Evolutionary conservation across 306 rosid species (phyloP).

Genomic region (Rosa chinensis): DNA sequence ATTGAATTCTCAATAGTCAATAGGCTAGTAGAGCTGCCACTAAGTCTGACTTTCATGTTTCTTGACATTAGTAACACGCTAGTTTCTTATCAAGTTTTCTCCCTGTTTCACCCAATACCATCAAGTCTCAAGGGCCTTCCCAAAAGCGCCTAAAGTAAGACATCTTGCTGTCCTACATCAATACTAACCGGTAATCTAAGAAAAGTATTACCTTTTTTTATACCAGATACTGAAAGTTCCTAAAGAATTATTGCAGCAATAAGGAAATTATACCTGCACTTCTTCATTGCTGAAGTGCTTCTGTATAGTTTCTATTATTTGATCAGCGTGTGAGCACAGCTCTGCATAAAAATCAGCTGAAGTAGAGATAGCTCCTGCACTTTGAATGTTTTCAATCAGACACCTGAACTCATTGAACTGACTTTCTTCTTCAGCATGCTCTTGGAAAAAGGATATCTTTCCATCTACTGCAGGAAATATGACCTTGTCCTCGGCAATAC

Average conservation of each 20-base stretch:
- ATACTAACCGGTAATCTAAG: not conserved
- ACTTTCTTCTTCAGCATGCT: slow-evolving; percentile 93
- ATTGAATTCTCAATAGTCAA: not conserved
- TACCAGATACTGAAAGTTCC: slow-evolving; percentile 9
- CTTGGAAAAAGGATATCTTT: slow-evolving; percentile 78
- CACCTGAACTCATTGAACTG: slow-evolving; percentile 88
- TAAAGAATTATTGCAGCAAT: slow-evolving; percentile 17
- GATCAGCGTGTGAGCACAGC: slow-evolving; percentile 94
- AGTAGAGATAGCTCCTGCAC: slow-evolving; percentile 75
- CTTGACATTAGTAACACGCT: not conserved
- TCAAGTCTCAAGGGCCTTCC: not conserved
- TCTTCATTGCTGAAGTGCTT: slow-evolving; percentile 89
- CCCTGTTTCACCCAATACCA: not conserved
- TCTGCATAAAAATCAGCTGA: slow-evolving; percentile 85
- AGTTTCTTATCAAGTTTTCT: not conserved
- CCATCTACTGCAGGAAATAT: slow-evolving; percentile 98
- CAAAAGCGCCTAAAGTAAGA: not conserved
- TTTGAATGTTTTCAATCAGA: slow-evolving; percentile 85
- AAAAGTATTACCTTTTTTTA: not conserved
- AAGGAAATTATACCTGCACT: slow-evolving; percentile 70
- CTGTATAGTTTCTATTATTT: slow-evolving; percentile 84
- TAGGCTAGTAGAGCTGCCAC: not conserved
- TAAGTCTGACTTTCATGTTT: not conserved
- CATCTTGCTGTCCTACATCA: not conserved
- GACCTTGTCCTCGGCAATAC: slow-evolving; percentile 98